phyloP scores from a whole-genome alignment of 106 monocot species.

The Gastrodia elata region DNA sequence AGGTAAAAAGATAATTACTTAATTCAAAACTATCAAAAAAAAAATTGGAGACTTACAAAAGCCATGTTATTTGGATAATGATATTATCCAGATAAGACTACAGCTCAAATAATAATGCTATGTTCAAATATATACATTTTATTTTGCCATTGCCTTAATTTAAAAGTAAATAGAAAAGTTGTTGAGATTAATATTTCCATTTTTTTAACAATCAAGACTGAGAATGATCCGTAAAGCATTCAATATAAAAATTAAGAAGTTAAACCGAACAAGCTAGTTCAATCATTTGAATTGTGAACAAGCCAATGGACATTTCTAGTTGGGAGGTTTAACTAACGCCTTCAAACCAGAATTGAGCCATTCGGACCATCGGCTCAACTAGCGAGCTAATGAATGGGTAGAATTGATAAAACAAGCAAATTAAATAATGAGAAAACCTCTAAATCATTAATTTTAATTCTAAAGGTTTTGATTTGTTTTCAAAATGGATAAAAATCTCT shows the following conservation, averaged over 20 bases:
- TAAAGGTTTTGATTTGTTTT: too few relatives aligned
- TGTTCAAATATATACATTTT: not conserved
- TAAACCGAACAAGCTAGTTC: too few relatives aligned
- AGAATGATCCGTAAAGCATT: not conserved
- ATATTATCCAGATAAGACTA: not conserved
- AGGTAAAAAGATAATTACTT: not conserved
- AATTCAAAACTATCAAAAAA: not conserved
- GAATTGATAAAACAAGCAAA: too few relatives aligned
- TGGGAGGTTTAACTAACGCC: too few relatives aligned
- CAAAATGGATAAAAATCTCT: too few relatives aligned
- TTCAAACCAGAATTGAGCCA: too few relatives aligned
- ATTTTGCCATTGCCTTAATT: not conserved
- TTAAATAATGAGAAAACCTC: constrained; percentile 5
- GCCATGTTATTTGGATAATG: not conserved
- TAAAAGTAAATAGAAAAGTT: not conserved
- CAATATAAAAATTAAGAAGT: too few relatives aligned
- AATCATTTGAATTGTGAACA: too few relatives aligned
- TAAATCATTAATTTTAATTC: too few relatives aligned
- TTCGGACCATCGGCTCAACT: too few relatives aligned
- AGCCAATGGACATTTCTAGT: too few relatives aligned
- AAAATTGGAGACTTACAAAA: not conserved
- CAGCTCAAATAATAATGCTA: not conserved
- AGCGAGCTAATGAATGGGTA: too few relatives aligned
- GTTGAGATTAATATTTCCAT: not conserved
- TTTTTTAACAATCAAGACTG: not conserved